Base-by-base conservation (phyloP, 176 grass and related monocot genomes). In the Rhynchospora tenuis region DNA sequence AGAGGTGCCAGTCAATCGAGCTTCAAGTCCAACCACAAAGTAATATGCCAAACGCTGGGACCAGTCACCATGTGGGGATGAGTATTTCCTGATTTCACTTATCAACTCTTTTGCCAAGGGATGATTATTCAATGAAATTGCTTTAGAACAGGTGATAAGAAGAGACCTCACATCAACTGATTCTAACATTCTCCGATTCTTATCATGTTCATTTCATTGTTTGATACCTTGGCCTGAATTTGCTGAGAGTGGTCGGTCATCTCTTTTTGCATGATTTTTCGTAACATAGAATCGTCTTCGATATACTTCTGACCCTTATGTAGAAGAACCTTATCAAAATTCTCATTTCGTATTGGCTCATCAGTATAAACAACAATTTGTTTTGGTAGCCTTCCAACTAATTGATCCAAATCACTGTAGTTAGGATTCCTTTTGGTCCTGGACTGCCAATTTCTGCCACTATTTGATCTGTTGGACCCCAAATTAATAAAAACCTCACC, bases 11-110 rank as follows among this genome's bases (percentile, higher is more conserved):
- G 74, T 73, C 64, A 87, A 74, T 8, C 89, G 85, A 16, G 89
- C 89, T 81, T 87, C 81, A 16, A 90, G 89, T 20, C 74, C 89
- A 48, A 81, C 75, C 10, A 44, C 89, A 54, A 90, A 82, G 60
- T 78, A 90, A 76, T 81, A 48, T 64, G 85, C 85, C 85, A 90
- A 29, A 66, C 85, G 86, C 73, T 90, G 85, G 57, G 81, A 27
- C 22, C 28, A 59, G 60, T 90, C 85, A 59, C 89, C 89, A 56
- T 81, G 43, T 19, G 85, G 58, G 17, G 81, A 87, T 17, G 85
- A 87, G 29, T 90, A 81, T 2, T 81, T 69, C 6, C 85, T 87
- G 50, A 90, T 90, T 78, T 90, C 56, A 85, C 61, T 85, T 26
- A 90, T 50, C 5, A 85, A 44, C 24, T 87, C 59, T 57, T 54